These are phyloP conservation scores for Epichloe uncinata DNA, from an alignment of 2,329 filamentous ascomycete genomes.

Conservation along the genomic window DNA sequence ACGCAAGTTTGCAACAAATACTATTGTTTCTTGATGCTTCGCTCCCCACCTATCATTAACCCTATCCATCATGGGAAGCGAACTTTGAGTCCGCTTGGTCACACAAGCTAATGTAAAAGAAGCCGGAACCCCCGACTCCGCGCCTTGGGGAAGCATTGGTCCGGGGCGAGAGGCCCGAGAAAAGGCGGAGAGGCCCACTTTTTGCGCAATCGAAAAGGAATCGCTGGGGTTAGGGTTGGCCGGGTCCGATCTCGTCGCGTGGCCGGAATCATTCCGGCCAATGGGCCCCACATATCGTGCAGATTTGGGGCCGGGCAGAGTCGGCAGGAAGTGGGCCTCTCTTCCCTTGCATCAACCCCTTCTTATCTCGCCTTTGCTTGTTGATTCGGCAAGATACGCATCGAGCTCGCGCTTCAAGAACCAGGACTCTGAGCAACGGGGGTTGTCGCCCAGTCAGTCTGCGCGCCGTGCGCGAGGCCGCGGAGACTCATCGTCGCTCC, in stretches of 20 bases:
- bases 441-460: too few species aligned
- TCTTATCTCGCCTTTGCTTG: too few species aligned
- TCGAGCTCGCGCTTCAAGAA: too few species aligned
- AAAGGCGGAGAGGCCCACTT: neutral
- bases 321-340: conserved; percentile 11
- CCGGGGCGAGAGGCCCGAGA: neutral
- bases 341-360: neutral
- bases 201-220: neutral
- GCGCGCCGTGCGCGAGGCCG: neutral
- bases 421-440: too few species aligned
- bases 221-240: neutral
- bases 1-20: neutral
- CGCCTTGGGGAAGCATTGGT: too few species aligned
- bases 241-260: conserved; percentile 16
- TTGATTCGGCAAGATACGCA: too few species aligned
- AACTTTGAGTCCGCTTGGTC: too few species aligned
- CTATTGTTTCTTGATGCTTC: neutral
- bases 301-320: conserved; percentile 11
- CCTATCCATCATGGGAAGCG: too few species aligned
- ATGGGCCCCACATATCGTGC: conserved; percentile 7
- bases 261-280: conserved; percentile 24
- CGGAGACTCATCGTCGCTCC: neutral
- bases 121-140: too few species aligned
- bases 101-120: too few species aligned
- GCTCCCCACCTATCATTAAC: too few species aligned